phyloP scores from a whole-genome alignment of 805 yeast species.

The Myxozyma geophila region DNA sequence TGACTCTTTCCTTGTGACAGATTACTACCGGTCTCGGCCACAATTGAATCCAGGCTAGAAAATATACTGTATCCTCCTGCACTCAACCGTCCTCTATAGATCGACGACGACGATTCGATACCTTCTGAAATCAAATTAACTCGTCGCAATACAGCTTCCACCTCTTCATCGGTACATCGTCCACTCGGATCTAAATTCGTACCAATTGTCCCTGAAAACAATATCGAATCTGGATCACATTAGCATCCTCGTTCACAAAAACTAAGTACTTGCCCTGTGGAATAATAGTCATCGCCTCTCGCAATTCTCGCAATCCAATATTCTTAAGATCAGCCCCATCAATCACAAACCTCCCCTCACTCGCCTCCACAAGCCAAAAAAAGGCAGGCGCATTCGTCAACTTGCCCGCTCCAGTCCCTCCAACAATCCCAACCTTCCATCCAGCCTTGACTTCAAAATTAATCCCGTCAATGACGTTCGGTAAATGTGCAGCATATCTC shows the following conservation, averaged over 20 bases:
- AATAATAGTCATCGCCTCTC: slow-evolving; percentile 74
- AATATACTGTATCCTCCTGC: slow-evolving; percentile 51
- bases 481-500: slow-evolving; percentile 67
- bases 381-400: slow-evolving; percentile 74
- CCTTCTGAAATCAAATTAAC: slow-evolving; percentile 43
- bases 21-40: slow-evolving; percentile 71
- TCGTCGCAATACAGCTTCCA: slow-evolving; percentile 73
- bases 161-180: slow-evolving; percentile 56
- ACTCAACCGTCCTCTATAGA: neutral
- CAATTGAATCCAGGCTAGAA: slow-evolving; percentile 57
- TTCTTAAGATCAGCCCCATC: slow-evolving; percentile 70
- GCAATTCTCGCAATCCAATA: slow-evolving; percentile 68
- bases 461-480: slow-evolving; percentile 65
- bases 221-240: slow-evolving; percentile 62
- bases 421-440: slow-evolving; percentile 86
- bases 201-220: slow-evolving; percentile 78
- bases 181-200: slow-evolving; percentile 79
- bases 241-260: neutral
- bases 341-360: slow-evolving; percentile 58
- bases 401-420: slow-evolving; percentile 91
- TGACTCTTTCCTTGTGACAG: slow-evolving; percentile 76
- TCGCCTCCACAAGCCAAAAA: slow-evolving; percentile 67
- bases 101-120: slow-evolving; percentile 18
- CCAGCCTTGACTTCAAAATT: slow-evolving; percentile 55
- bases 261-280: slow-evolving; percentile 64